A percentile compares a stretch with the other conserved stretches of the same genome.
Evolutionary conservation across 352 stramenopile genomes (phyloP).

Genomic region (Aphanomyces cochlioides): DNA sequence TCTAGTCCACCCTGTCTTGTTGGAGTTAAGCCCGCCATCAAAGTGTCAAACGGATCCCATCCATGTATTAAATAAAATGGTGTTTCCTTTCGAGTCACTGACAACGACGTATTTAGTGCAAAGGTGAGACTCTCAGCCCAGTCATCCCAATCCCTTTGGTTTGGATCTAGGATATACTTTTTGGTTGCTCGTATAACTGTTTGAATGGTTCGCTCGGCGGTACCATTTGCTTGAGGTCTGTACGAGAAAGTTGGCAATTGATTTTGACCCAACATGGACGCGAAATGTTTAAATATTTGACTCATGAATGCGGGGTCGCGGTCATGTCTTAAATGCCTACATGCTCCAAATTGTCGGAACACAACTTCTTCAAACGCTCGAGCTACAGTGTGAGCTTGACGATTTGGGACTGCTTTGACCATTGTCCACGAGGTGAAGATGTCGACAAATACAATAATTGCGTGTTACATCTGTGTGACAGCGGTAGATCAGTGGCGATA

Average conservation of each 20-base stretch:
- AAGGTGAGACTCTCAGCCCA: not conserved
- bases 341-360: not conserved
- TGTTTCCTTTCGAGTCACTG: not conserved
- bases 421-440: too few species aligned
- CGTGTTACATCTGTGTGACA: too few species aligned
- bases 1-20: not conserved
- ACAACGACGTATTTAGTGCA: not conserved
- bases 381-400: too few species aligned
- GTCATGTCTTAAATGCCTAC: not conserved
- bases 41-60: not conserved
- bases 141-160: not conserved
- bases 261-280: not conserved
- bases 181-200: not conserved
- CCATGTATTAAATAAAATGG: not conserved
- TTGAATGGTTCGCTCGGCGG: not conserved
- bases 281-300: not conserved
- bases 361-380: not conserved
- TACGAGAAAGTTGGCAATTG: slow-evolving; percentile 1
- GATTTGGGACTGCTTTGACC: too few species aligned
- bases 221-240: not conserved
- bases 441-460: too few species aligned
- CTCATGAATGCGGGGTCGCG: not conserved
- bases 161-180: not conserved
- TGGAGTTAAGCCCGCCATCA: not conserved
- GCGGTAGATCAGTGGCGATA: too few species aligned